Evolutionary conservation across 1,284 basidiomycete genomes (phyloP), one percentile per base, ranked within the genome.

Genomic region (Irpex rosettiformis): DNA sequence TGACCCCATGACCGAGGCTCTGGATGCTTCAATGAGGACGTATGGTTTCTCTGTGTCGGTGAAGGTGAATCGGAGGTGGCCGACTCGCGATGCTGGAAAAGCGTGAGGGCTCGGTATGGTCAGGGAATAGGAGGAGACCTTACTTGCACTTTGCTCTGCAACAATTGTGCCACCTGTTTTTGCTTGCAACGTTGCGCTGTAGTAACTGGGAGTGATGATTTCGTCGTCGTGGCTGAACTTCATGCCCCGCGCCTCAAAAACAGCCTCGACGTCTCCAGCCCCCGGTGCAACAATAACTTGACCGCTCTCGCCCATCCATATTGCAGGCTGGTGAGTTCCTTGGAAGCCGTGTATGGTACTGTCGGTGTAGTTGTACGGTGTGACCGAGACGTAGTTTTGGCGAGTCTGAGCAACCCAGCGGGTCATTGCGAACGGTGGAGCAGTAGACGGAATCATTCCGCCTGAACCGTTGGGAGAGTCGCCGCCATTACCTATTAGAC

Each of bases 271-370:
- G 1, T 63, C 54, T 11, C 82, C 81, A 2, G 77, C 70, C 4
- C 91, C 90, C 3, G 88, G 86, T 10, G 81, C 79, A 25, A 94
- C 74, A 13, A 83, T 77, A 4, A 83, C 80, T 27, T 82, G 83
- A 0, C 83, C 91, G 61, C 85, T 89, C 69, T 93, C 90, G 30
- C 91, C 92, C 91, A 94, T 94, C 92, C 92, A 94, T 48, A 94
- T 93, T 0, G 92, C 92, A 0, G 92, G 92, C 66, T 93, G 91
- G 59, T 91, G 85, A 0, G 91, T 93, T 10, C 82, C 88, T 59
- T 88, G 84, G 65, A 93, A 91, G 0, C 91, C 91, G 66, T 90
- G 84, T 1, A 93, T 80, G 4, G 69, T 70, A 1, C 73, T 75
- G 60, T 81, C 82, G 0, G 87, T 88, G 70, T 84, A 80, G 69